Base-by-base conservation (phyloP, 306 rosid genomes). In the Cucumis hystrix region DNA sequence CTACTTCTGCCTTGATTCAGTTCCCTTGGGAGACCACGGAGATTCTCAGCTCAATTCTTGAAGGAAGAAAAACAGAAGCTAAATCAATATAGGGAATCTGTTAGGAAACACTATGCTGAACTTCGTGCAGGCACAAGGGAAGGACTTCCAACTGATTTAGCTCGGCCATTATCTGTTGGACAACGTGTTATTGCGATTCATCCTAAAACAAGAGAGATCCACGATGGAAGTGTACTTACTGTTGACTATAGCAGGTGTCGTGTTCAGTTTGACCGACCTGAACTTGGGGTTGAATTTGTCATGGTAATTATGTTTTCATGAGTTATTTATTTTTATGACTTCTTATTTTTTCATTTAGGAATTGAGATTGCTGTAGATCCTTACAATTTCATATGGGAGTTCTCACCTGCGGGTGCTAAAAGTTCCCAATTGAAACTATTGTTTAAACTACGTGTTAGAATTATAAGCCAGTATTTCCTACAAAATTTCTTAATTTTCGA, bases 1-100 rank as follows among this genome's bases (percentile, higher is more conserved):
- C 71, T 77, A 75, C 70, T 83, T 75, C 81, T 78, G 79, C 41
- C 14, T 83, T 83, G 74, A 49, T 87, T 87, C 92, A 95, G 99
- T 81, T 95, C 99, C 75, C 97, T 95, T 56, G 97, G 99, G 74
- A 90, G 83, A 85, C 97, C 99, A 23, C 87, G 97, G 18, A 92
- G 97, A 83, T 92, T 92, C 87, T 95, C 97, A 35, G 85, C 84
- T 81, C 89, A 90, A 69, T 95, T 90, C 84, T 79, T 95, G 87
- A 85, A 82, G 72, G 97, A 92, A 84, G 97, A 95, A 84, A 95
- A 84, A 79, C 82, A 85, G 80, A 95, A 95, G 86, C 96, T 95
- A 79, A 81, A 90, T 87, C 93, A 87, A 75, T 95, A 95, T 78
- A 86, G 97, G 77, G 96, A 95, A 56, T 89, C 96, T 45, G 99